Conservation (phyloP, 805 yeast genomes). For the Kuraishia capsulata region DNA sequence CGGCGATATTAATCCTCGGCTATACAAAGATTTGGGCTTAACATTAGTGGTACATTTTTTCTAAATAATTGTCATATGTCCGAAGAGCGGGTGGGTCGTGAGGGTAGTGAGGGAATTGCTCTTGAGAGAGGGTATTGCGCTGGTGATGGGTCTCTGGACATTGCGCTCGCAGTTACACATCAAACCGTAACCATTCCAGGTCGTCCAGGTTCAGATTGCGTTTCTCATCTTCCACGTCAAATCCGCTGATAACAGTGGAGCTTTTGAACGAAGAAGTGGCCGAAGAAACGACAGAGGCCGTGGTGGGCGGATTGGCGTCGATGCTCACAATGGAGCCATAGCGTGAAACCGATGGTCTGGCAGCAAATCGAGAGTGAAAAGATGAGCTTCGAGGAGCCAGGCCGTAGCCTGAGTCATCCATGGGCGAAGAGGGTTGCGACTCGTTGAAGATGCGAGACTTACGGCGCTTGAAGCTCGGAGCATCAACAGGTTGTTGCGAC, state of each 20-base stretch:
- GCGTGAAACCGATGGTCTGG: neutral
- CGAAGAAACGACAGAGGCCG: too few relatives aligned
- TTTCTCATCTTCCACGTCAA: neutral
- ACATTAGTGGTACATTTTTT: too few relatives aligned
- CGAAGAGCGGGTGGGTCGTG: too few relatives aligned
- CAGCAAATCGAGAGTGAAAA: neutral
- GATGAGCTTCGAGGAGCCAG: neutral
- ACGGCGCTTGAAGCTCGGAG: conserved; percentile 17
- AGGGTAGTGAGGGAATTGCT: too few relatives aligned
- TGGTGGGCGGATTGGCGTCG: neutral
- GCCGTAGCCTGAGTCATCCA: neutral
- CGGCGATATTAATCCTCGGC: too few relatives aligned
- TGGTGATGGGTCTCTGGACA: too few relatives aligned
- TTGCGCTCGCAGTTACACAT: too few relatives aligned
- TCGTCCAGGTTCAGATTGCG: conserved; percentile 12
- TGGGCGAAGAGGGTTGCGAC: conserved; percentile 20
- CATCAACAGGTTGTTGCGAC: neutral
- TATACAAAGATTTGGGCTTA: too few relatives aligned
- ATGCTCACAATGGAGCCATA: neutral
- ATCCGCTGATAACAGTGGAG: neutral
- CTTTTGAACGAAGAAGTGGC: neutral
- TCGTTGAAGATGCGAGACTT: conserved; percentile 14
- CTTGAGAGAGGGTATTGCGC: too few relatives aligned
- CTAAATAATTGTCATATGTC: too few relatives aligned
- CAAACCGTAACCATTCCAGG: conserved; percentile 26